Evolutionary conservation across 148 eudicot genomes (phyloP), one percentile per base, ranked within the genome.

Genomic region (Beta vulgaris): DNA sequence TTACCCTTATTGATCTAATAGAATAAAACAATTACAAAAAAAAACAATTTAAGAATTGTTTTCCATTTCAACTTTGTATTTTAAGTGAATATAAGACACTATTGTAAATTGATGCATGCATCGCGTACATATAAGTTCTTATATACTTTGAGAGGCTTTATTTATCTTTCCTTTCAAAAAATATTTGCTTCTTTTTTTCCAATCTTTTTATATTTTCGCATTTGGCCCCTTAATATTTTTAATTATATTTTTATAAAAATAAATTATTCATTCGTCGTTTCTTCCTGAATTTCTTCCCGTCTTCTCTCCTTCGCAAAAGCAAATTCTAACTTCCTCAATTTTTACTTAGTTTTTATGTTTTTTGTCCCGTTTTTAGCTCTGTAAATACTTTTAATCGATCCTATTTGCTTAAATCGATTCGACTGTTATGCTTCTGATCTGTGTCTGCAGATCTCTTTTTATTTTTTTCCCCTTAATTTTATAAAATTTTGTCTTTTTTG

Each of bases 371-470:
- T 59, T 51, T 14, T 15, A 53, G 21, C 49, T 62, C 61, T 53
- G 72, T 73, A 66, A 78, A 31, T 66, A 55, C 1, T 53, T 21
- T 66, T 73, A 26, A 42, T 25, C 61, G 75, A 75, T 75, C 65
- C 69, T 28, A 31, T 42, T 49, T 25, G 21, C 29, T 71, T 39
- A 28, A 44, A 42, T 67, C 61, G 59, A 29, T 76, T 67, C 48
- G 13, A 72, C 73, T 76, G 32, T 28, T 73, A 40, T 25, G 59
- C 35, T 39, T 66, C 53, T 63, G 42, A 71, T 72, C 62, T 67
- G 19, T 12, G 14, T 58, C 49, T 28, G 48, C 72, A 71, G 55
- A 37, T 49, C 44, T 57, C 65, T 28, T 2, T 6, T 13, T 59
- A 62, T 46, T 61, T 29, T 61, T 26, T 71, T 76, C 69, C 25